These are phyloP conservation scores for Hypoxylon fragiforme DNA, from an alignment of 495 filamentous ascomycete species.

Conservation along the genomic window DNA sequence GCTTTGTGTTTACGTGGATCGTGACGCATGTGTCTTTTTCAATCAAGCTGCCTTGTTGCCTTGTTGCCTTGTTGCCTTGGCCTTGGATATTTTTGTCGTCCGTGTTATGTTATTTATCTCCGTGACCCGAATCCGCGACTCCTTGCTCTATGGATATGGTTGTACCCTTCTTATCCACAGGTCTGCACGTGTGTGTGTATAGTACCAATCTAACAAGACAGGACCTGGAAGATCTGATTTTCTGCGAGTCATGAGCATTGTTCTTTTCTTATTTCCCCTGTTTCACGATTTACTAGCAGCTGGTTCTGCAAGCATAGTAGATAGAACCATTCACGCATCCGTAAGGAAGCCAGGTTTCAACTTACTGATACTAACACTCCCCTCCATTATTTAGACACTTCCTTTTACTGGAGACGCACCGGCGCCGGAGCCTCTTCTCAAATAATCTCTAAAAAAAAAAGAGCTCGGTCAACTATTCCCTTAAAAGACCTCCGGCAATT, in stretches of 20 bases:
- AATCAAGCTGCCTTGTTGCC: constrained; percentile 9
- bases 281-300: constrained; percentile 19
- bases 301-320: constrained; percentile 13
- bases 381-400: constrained; percentile 13
- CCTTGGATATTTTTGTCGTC: constrained; percentile 7
- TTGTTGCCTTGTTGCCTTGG: not conserved
- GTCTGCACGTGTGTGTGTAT: constrained; percentile 16
- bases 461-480: constrained; percentile 4
- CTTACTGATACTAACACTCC: constrained; percentile 25
- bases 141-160: constrained; percentile 2
- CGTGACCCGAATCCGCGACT: constrained; percentile 17
- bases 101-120: constrained; percentile 16
- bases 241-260: constrained; percentile 16
- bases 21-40: constrained; percentile 17
- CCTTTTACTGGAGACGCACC: constrained; percentile 11
- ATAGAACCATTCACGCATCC: constrained; percentile 6
- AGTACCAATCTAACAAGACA: constrained; percentile 13
- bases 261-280: constrained; percentile 3
- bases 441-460: too few relatives aligned
- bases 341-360: constrained; percentile 17
- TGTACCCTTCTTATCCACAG: not conserved
- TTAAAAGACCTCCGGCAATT: constrained; percentile 8
- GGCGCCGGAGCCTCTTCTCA: constrained; percentile 8
- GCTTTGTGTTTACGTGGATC: constrained; percentile 21
- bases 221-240: constrained; percentile 9